Evolutionary conservation across 768 basidiomycete genomes (phyloP), one percentile per base, ranked within the genome.

Genomic region (Glaciozyma martinii): DNA sequence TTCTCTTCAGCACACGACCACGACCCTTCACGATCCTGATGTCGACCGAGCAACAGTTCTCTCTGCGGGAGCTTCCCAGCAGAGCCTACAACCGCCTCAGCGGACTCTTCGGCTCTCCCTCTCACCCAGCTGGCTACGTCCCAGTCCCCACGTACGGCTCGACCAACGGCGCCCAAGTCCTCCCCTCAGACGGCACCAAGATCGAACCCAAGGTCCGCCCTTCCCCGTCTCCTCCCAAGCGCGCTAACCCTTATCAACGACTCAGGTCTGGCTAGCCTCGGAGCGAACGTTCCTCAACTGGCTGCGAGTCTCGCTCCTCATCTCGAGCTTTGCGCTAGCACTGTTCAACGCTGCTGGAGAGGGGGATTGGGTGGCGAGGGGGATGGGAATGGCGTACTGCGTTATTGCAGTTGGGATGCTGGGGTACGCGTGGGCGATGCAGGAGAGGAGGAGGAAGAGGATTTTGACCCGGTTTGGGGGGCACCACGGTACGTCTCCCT

Each of bases 401-500:
- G 70, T 81, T 2, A 85, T 97, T 72, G 91, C 88, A 71, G 71
- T 90, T 33, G 81, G 81, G 21, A 81, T 87, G 47, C 69, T 92
- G 71, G 87, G 87, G 3, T 99, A 98, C 75, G 90, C 88, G 0
- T 95, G 88, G 76, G 77, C 76, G 1, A 77, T 97, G 50, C 97
- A 94, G 74, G 89, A 97, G 75, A 82, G 85, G 65, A 84, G 95
- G 53, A 84, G 97, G 60, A 86, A 86, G 55, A 86, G 91, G 85
- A 98, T 99, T 67, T 86, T 88, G 18, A 83, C 86, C 67, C 81
- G 93, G 55, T 88, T 91, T 77, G 86, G 90, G 32, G 88, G 89
- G 0, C 85, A 88, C 72, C 95, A 95, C 70, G 92, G 92, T 95
- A 61, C 52, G 80, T 76, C n/a, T 32, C 12, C 9, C 42, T 47